Conservation (phyloP, 2,329 filamentous ascomycete genomes). For the Ascocoryne sarcoides region DNA sequence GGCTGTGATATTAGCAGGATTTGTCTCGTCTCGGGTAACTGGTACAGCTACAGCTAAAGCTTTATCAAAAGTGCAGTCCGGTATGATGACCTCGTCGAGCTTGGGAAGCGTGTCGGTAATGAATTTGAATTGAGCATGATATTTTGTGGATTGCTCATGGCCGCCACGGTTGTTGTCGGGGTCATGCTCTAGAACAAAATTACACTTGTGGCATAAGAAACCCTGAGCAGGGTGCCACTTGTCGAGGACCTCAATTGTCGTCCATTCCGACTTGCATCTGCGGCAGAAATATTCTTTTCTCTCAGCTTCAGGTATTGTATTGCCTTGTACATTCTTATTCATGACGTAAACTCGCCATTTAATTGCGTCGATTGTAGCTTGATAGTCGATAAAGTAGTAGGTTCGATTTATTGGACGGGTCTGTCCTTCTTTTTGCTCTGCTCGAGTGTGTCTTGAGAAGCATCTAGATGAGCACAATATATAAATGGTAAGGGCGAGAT, state of each 20-base stretch:
- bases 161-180: constrained; percentile 60
- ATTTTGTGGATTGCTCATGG: constrained; percentile 61
- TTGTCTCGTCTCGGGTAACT: constrained; percentile 55
- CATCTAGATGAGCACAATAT: too few species aligned
- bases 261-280: constrained; percentile 78
- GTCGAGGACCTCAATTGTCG: constrained; percentile 81
- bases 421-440: constrained; percentile 72
- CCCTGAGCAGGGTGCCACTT: constrained; percentile 55
- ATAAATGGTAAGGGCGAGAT: too few species aligned
- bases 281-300: constrained; percentile 87
- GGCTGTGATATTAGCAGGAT: constrained; percentile 54
- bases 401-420: constrained; percentile 76
- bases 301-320: constrained; percentile 71
- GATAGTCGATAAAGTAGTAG: constrained; percentile 96
- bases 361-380: constrained; percentile 88
- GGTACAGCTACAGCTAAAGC: constrained; percentile 55
- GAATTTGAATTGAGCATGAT: constrained; percentile 74
- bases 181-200: constrained; percentile 53
- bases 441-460: constrained; percentile 55
- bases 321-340: constrained; percentile 79
- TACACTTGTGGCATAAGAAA: constrained; percentile 79
- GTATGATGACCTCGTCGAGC: constrained; percentile 67
- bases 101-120: constrained; percentile 67
- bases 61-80: constrained; percentile 64
- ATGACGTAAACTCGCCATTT: constrained; percentile 89